Evolutionary conservation across 176 grass and related monocot genomes (phyloP).

Genomic region (Alopecurus myosuroides): DNA sequence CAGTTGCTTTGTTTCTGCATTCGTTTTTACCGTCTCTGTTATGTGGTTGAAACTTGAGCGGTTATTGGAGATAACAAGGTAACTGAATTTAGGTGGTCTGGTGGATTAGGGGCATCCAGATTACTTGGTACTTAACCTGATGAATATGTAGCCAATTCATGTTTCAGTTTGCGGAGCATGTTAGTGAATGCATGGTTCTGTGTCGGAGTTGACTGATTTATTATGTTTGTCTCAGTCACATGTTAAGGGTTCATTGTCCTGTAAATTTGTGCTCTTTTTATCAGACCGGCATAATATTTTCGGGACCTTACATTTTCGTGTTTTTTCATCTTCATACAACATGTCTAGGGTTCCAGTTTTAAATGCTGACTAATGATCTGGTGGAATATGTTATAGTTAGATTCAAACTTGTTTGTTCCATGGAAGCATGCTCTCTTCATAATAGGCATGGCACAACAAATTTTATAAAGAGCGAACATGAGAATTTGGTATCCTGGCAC

Average conservation of each 20-base stretch:
- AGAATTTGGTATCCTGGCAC: too few relatives aligned
- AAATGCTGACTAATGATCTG: neutral
- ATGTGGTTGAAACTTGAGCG: neutral
- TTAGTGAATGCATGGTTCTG: neutral
- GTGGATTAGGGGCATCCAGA: neutral
- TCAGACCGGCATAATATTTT: neutral
- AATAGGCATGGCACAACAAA: neutral
- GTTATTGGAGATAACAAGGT: neutral
- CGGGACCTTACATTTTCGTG: neutral
- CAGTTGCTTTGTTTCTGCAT: neutral
- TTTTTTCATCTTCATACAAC: neutral
- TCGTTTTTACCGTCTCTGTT: neutral
- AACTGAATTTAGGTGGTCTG: neutral
- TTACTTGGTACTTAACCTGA: neutral
- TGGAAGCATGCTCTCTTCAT: neutral
- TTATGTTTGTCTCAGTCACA: neutral
- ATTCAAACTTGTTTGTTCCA: neutral
- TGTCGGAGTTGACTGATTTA: neutral
- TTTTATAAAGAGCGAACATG: too few relatives aligned
- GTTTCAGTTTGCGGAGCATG: neutral
- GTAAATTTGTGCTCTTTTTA: neutral
- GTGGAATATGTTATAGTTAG: neutral
- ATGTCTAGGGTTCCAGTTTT: neutral
- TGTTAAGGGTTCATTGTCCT: neutral
- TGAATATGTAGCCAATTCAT: neutral